A percentile compares a stretch with the other conserved stretches of the same genome.
Evolutionary conservation across 768 basidiomycete genomes (phyloP).

Genomic region (Suillus subaureus): DNA sequence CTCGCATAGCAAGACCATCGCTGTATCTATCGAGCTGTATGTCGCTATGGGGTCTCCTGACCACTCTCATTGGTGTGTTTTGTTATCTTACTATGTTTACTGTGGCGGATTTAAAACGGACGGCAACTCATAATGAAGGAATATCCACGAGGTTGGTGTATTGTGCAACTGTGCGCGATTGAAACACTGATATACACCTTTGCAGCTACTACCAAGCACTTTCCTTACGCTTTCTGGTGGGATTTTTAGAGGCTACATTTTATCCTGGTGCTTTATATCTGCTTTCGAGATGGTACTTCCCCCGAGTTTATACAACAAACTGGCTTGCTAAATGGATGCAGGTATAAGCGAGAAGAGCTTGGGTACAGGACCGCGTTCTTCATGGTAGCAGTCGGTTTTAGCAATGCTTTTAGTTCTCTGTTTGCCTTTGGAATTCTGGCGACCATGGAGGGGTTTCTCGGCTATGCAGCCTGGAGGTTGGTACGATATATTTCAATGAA

Average conservation of each 20-base stretch:
- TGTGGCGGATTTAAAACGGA: neutral
- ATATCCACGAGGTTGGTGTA: conserved; percentile 33
- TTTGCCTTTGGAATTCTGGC: conserved; percentile 73
- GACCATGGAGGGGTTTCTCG: conserved; percentile 64
- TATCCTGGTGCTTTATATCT: conserved; percentile 67
- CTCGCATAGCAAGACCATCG: conserved; percentile 63
- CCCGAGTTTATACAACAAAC: neutral
- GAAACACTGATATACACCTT: conserved; percentile 1
- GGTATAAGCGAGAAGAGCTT: conserved; percentile 74
- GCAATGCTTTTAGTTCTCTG: conserved; percentile 77
- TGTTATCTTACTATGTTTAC: neutral
- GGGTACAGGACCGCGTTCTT: conserved; percentile 64
- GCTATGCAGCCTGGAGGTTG: conserved; percentile 70
- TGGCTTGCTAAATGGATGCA: neutral
- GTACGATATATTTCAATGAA: conserved; percentile 11
- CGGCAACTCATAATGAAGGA: conserved; percentile 22
- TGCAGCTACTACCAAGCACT: conserved; percentile 60
- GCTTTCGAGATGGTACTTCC: conserved; percentile 58
- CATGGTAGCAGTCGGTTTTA: conserved; percentile 69
- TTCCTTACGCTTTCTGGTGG: conserved; percentile 71
- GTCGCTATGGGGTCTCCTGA: conserved; percentile 68
- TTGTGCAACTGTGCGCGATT: neutral
- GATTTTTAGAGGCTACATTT: conserved; percentile 64
- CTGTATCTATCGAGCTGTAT: conserved; percentile 63
- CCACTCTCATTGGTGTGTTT: conserved; percentile 46